Base-by-base conservation (phyloP, 2,329 filamentous ascomycete species). In the Bisporella sp. region DNA sequence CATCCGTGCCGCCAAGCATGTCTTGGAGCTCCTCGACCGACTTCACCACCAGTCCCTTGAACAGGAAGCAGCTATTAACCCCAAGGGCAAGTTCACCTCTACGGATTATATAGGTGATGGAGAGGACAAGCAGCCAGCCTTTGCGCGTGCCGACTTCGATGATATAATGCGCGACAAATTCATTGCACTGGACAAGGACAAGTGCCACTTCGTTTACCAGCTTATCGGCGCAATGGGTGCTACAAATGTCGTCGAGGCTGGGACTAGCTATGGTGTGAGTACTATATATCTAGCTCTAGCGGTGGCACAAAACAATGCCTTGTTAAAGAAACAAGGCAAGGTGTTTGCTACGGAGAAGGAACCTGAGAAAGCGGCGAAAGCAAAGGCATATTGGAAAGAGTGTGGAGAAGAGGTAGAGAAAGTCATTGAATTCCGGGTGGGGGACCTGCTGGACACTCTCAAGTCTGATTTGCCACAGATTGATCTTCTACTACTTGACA, bases 311-410 rank as follows among this genome's bases (percentile, higher is more conserved):
- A 81, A 77, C 51, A 68, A 66, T 0, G 58, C 54, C 0, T 52
- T 47, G 2, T 57, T 53, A n/a, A 66, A 63, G 9, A 47, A 62
- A 48, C 12, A 59, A 40, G 75, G 71, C 0, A 70, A 57, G 39
- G 79, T 84, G 0, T 76, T 84, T 58, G 80, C 73, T 0, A 84
- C 81, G 0, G 81, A 84, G 63, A 74, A 81, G 30, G 81, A 84
- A 60, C 60, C 66, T 0, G 61, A 57, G 5, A 84, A 84, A 63
- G 78, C 78, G 0, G 65, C 56, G 3, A 64, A 61, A 45, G 80
- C 81, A 5, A 68, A 68, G n/a, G 64, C 69, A 56, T 64, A 83
- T 58, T 84, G 81, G 80, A 65, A 62, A 30, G 62, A 69, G 46
- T 72, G 72, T 2, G 79, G 78, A 0, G 64, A 71, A 1, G 70